Conservation (phyloP, 805 yeast species). For the Ogataea nitratoaversa region DNA sequence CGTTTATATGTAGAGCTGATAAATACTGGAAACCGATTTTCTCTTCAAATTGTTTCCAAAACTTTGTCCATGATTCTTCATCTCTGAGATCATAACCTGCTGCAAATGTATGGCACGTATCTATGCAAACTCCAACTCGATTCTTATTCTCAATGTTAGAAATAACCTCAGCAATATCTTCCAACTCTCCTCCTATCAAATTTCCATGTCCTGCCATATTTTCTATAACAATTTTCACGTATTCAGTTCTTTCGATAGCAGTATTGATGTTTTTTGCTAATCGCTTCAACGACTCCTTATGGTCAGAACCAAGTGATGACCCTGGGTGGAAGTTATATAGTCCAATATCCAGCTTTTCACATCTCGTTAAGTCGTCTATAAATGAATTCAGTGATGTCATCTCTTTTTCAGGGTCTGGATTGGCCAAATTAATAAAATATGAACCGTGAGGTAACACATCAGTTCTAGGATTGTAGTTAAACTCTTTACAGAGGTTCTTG, state of each 20-base stretch:
- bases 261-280: constrained; percentile 77
- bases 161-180: constrained; percentile 74
- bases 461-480: constrained; percentile 65
- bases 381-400: constrained; percentile 72
- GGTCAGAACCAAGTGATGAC: constrained; percentile 70
- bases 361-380: constrained; percentile 79
- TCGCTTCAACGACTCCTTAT: constrained; percentile 55
- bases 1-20: constrained; percentile 83
- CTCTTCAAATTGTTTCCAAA: constrained; percentile 75
- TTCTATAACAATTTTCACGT: constrained; percentile 86
- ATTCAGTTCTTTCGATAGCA: constrained; percentile 68
- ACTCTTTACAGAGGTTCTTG: constrained; percentile 53
- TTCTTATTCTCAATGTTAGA: constrained; percentile 71
- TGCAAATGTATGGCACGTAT: constrained; percentile 94
- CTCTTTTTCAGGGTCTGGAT: constrained; percentile 79
- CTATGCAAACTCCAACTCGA: constrained; percentile 93
- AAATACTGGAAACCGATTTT: constrained; percentile 72
- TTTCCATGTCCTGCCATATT: constrained; percentile 98
- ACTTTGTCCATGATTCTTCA: constrained; percentile 50
- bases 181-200: constrained; percentile 74
- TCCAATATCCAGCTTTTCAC: constrained; percentile 82
- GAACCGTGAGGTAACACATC: constrained; percentile 94
- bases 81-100: constrained; percentile 89
- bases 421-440: constrained; percentile 87
- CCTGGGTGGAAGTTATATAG: constrained; percentile 93